These are phyloP conservation scores for Pichia rugopelliculosa DNA, from an alignment of 805 yeast genomes.

Conservation along the genomic window DNA sequence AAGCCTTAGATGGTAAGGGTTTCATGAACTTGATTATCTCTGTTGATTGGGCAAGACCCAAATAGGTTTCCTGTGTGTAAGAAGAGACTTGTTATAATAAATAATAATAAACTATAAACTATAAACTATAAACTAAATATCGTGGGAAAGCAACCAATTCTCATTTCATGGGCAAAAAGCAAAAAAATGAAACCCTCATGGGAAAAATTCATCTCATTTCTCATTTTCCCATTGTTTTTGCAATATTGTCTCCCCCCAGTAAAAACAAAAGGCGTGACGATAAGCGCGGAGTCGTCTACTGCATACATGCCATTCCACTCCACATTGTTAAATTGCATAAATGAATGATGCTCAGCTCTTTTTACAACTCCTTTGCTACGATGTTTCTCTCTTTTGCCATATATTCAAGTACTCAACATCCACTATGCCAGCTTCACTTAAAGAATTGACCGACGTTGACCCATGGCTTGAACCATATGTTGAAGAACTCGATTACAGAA, in stretches of 20 bases:
- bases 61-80: constrained; percentile 7
- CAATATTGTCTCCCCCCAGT: too few species aligned
- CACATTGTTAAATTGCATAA: background rate
- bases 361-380: background rate
- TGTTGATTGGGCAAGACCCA: constrained; percentile 53
- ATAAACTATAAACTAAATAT: background rate
- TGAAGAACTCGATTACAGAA: constrained; percentile 60
- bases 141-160: too few species aligned
- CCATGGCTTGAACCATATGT: constrained; percentile 82
- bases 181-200: too few species aligned
- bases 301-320: background rate
- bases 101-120: background rate
- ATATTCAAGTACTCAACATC: too few species aligned
- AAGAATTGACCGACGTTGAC: constrained; percentile 64
- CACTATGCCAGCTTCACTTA: constrained; percentile 28
- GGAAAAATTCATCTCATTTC: too few species aligned
- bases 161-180: too few species aligned
- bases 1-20: constrained; percentile 80
- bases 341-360: background rate
- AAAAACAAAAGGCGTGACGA: too few species aligned
- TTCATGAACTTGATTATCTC: constrained; percentile 78
- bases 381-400: background rate
- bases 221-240: too few species aligned
- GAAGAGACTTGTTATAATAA: too few species aligned
- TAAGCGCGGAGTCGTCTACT: background rate